Conservation (phyloP, 164 flowering plant genomes). For the Platanus orientalis region DNA sequence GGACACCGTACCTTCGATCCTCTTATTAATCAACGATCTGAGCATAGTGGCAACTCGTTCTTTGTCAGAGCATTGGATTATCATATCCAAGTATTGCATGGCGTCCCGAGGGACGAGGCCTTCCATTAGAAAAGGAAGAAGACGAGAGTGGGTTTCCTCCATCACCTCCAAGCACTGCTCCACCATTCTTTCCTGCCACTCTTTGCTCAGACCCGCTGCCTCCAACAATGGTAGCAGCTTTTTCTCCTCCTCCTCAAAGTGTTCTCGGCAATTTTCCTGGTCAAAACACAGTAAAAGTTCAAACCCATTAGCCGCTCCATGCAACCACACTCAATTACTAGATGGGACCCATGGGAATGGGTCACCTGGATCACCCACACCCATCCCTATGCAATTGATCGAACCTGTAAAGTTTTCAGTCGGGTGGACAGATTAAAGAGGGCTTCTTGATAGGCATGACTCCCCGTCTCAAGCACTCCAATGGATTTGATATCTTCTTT, state of each 20-base stretch:
- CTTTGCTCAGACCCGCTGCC: constrained; percentile 44
- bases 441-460: constrained; percentile 45
- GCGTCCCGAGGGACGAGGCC: constrained; percentile 64
- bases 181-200: constrained; percentile 34
- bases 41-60: constrained; percentile 18
- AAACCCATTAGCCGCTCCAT: too few relatives aligned
- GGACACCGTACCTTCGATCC: neutral
- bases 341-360: too few relatives aligned
- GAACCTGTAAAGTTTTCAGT: constrained; percentile 51
- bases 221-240: constrained; percentile 57
- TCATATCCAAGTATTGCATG: constrained; percentile 54
- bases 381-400: too few relatives aligned
- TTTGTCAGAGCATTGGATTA: constrained; percentile 28
- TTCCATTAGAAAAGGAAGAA: constrained; percentile 51
- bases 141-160: constrained; percentile 57
- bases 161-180: constrained; percentile 50
- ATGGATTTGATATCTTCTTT: constrained; percentile 71
- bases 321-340: too few relatives aligned
- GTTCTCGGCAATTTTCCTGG: constrained; percentile 51
- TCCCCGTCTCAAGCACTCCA: constrained; percentile 54
- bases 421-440: constrained; percentile 40
- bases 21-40: constrained; percentile 1
- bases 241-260: constrained; percentile 68
- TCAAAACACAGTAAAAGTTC: too few relatives aligned
- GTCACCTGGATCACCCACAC: too few relatives aligned